Base-by-base conservation (phyloP, 2,329 filamentous ascomycete genomes). In the Aureobasidium subglaciale region DNA sequence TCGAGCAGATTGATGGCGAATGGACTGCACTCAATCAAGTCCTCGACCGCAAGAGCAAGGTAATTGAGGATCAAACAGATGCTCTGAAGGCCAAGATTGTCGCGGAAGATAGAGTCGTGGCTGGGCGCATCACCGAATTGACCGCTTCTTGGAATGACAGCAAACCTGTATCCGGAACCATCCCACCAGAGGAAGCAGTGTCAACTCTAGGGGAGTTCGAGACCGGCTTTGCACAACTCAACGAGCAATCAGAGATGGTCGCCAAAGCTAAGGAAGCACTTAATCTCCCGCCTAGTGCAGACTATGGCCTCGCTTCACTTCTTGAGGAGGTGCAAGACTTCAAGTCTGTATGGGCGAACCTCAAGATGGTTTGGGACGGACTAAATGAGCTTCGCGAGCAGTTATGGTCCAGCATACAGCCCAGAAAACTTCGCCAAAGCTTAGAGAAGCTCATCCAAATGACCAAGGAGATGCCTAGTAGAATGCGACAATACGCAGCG, bases 401-500 rank as follows among this genome's bases (percentile, higher is more conserved):
- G 52, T 80, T 95, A 1, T 99, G 95, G 95, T 95, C 87, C 56
- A 96, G 89, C 66, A 88, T 99, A 1, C 90, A 97, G 67, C 92
- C 95, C 8, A 83, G 93, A 60, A 99, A 97, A 73, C 84, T 99
- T 57, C 84, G 93, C 34, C 83, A 88, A 63, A 88, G 89, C 59
- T 85, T 99, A 49, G 92, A 99, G 66, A 86, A 87, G 45, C 80
- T 97, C 53, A 89, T 97, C 70, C 96, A 96, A 76, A 95, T 95
- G 81, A 97, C 91, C 32, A 97, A 96, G 74, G 92, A 97, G 60
- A 97, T 99, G 93, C 93, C 95, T 0, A 96, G 90, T 71, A 86
- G 93, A 58, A 97, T 99, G 92, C 86, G 95, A 59, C 95, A 99
- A 67, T 99, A 99, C 70, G 92, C 95, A 63, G 95, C 95, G n/a